A percentile compares a stretch with the other conserved stretches of the same genome.
Conservation (phyloP, 2,329 filamentous ascomycete species). For the Colletotrichum horii region DNA sequence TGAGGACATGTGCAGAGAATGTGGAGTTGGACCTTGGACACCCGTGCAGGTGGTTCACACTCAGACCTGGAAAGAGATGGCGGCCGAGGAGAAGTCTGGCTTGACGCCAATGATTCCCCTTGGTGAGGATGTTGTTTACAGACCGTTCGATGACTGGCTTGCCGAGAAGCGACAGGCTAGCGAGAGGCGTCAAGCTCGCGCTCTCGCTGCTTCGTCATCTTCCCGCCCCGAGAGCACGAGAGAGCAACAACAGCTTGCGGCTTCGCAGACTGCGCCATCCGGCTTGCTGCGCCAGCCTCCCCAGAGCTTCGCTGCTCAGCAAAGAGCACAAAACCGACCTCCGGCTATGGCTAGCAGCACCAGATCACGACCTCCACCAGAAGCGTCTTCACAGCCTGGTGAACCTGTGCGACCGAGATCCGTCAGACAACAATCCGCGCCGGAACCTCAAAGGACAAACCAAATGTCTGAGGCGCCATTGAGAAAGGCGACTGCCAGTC, state of each 20-base stretch:
- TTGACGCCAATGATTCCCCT: conserved; percentile 68
- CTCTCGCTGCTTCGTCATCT: conserved; percentile 22
- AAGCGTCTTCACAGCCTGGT: neutral
- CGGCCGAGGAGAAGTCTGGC: conserved; percentile 70
- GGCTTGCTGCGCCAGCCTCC: conserved; percentile 58
- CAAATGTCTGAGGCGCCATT: conserved; percentile 9
- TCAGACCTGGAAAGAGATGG: conserved; percentile 70
- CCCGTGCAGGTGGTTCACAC: conserved; percentile 52
- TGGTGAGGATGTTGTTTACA: conserved; percentile 66
- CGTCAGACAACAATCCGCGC: conserved; percentile 18
- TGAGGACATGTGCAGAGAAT: conserved; percentile 61
- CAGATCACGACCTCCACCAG: conserved; percentile 32
- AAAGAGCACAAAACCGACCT: conserved; percentile 62
- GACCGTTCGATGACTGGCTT: conserved; percentile 66
- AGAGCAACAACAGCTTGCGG: conserved; percentile 39
- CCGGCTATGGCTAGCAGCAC: conserved; percentile 28
- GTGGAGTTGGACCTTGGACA: conserved; percentile 63
- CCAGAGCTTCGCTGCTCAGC: conserved; percentile 71
- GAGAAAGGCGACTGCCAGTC: conserved; percentile 1
- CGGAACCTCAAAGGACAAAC: conserved; percentile 6
- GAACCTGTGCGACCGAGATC: conserved; percentile 11
- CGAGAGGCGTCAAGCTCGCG: conserved; percentile 49
- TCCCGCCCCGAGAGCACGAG: conserved; percentile 22
- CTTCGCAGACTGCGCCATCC: conserved; percentile 39
- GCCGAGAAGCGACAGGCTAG: conserved; percentile 54